Conservation (phyloP, 371 early-diverging fungal genomes). For the Mucor sp. region DNA sequence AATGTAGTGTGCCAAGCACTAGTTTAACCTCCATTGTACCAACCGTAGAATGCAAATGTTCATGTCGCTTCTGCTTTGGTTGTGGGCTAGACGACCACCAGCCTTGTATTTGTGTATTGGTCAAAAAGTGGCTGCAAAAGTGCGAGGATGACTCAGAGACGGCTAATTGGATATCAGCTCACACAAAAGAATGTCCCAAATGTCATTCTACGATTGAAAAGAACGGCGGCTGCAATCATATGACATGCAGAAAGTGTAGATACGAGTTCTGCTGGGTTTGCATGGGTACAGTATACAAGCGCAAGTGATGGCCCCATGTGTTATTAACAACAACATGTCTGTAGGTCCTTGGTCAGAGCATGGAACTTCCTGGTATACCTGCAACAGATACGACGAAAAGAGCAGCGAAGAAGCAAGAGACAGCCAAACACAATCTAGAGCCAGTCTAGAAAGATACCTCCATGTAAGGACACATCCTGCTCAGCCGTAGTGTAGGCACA, state of each 20-base stretch:
- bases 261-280: conserved; percentile 94
- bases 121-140: conserved; percentile 91
- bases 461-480: conserved; percentile 63
- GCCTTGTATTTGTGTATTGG: conserved; percentile 88
- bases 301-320: not conserved
- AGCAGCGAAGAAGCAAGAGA: conserved; percentile 81
- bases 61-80: conserved; percentile 90
- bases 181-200: conserved; percentile 96
- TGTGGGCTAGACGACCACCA: conserved; percentile 91
- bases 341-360: conserved; percentile 93
- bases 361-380: conserved; percentile 87
- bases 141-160: conserved; percentile 98
- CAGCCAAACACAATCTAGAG: conserved; percentile 82
- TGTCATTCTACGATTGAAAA: conserved; percentile 96
- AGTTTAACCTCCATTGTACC: conserved; percentile 81
- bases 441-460: conserved; percentile 90
- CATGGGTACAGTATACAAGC: conserved; percentile 40
- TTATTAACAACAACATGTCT: not conserved
- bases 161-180: conserved; percentile 95
- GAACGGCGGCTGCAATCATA: conserved; percentile 96
- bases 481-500: not conserved
- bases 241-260: conserved; percentile 88
- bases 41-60: conserved; percentile 83
- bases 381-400: conserved; percentile 92
- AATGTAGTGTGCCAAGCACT: conserved; percentile 78